A percentile compares a stretch with the other conserved stretches of the same genome.
These are phyloP conservation scores for Silene uniflora DNA, from an alignment of 148 eudicot species.

Conservation along the genomic window DNA sequence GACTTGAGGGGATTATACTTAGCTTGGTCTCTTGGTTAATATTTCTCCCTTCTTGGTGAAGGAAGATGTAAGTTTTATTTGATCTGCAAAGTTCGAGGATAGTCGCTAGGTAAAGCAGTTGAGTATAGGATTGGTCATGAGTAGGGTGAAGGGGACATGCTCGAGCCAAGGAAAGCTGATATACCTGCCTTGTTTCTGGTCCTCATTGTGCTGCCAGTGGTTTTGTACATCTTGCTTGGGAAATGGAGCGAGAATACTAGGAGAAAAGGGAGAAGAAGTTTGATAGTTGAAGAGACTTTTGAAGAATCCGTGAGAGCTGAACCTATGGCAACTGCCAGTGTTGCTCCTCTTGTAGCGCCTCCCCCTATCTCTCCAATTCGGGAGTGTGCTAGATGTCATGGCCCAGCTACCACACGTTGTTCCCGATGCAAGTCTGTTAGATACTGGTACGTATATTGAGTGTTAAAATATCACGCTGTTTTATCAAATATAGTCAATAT, in stretches of 20 bases:
- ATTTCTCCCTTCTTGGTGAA: neutral
- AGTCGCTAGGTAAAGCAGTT: slow-evolving; percentile 24
- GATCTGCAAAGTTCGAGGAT: slow-evolving; percentile 25
- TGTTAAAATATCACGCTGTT: neutral
- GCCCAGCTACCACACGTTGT: slow-evolving; percentile 82
- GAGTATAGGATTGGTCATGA: slow-evolving; percentile 59
- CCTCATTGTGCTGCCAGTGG: slow-evolving; percentile 78
- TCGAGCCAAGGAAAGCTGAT: slow-evolving; percentile 89
- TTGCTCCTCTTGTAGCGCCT: slow-evolving; percentile 46
- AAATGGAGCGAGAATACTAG: slow-evolving; percentile 78
- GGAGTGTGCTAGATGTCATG: slow-evolving; percentile 75
- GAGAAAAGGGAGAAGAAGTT: slow-evolving; percentile 56
- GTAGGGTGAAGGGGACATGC: slow-evolving; percentile 84
- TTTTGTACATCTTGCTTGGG: slow-evolving; percentile 73
- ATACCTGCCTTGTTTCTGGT: slow-evolving; percentile 69
- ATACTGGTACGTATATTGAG: slow-evolving; percentile 61
- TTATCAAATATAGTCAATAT: neutral
- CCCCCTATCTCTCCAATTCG: slow-evolving; percentile 42
- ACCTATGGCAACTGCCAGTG: slow-evolving; percentile 51
- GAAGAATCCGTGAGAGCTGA: slow-evolving; percentile 60
- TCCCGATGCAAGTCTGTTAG: slow-evolving; percentile 86
- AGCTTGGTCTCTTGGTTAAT: neutral
- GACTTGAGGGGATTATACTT: neutral
- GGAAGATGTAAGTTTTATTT: slow-evolving; percentile 15
- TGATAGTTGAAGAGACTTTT: slow-evolving; percentile 50